Percentiles rank a stretch among this genome's conserved stretches.
These are phyloP conservation scores for Datisca glomerata DNA, from an alignment of 306 rosid genomes.

Conservation along the genomic window DNA sequence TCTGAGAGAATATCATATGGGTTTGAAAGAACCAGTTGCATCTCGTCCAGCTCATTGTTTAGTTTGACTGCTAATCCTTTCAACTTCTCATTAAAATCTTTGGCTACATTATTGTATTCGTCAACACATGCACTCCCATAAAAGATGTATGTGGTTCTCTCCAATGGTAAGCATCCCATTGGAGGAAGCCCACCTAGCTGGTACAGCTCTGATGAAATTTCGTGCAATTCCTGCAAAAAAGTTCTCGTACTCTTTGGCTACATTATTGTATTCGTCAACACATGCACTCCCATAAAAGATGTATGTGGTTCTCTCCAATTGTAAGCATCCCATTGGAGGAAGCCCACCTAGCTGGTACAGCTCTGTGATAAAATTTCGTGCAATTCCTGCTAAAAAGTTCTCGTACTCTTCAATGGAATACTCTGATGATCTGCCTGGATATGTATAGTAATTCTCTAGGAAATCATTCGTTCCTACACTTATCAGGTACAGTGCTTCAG, in stretches of 20 bases:
- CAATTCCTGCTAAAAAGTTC: slow-evolving; percentile 21
- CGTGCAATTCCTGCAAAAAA: too few species aligned
- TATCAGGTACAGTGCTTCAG: slow-evolving; percentile 31
- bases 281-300: slow-evolving; percentile 20
- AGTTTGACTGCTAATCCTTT: slow-evolving; percentile 16
- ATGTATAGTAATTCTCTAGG: slow-evolving; percentile 33
- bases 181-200: slow-evolving; percentile 46
- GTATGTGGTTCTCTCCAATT: slow-evolving; percentile 35
- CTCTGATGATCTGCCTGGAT: slow-evolving; percentile 23
- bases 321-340: slow-evolving; percentile 62
- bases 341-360: slow-evolving; percentile 36
- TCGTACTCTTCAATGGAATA: slow-evolving; percentile 38
- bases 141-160: slow-evolving; percentile 25
- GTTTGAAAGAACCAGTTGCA: slow-evolving; percentile 24
- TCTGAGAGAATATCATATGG: slow-evolving; percentile 25
- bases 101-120: slow-evolving; percentile 25
- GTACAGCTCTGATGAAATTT: too few species aligned
- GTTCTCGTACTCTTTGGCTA: slow-evolving; percentile 26
- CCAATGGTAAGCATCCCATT: slow-evolving; percentile 57
- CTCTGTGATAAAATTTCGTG: slow-evolving; percentile 20
- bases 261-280: slow-evolving; percentile 23
- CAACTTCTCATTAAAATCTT: slow-evolving; percentile 36
- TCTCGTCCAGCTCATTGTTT: slow-evolving; percentile 16
- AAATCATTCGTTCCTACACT: slow-evolving; percentile 60
- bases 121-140: slow-evolving; percentile 24